phyloP scores from a whole-genome alignment of 2,329 filamentous ascomycete genomes.

The Botrytis byssoidea region DNA sequence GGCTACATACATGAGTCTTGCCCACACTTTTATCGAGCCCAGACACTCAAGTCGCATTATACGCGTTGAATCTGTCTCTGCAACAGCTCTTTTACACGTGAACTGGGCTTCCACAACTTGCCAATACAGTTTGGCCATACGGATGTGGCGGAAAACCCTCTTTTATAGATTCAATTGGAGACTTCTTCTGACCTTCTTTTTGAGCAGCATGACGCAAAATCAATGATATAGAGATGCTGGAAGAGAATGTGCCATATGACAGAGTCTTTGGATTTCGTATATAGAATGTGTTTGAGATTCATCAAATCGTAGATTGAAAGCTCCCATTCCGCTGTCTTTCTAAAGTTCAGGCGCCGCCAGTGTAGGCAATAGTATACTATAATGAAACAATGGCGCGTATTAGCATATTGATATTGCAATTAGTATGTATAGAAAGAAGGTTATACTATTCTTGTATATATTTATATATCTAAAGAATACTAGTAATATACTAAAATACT shows the following conservation, averaged over 20 bases:
- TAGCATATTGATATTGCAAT: too few relatives aligned
- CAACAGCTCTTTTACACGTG: neutral
- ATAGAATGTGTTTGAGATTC: neutral
- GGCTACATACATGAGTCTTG: accelerated
- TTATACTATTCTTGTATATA: too few relatives aligned
- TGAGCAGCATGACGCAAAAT: neutral
- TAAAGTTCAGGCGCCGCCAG: accelerated
- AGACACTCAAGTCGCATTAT: neutral
- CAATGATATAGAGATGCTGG: accelerated
- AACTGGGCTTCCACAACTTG: accelerated
- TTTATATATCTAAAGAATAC: too few relatives aligned
- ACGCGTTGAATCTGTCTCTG: neutral
- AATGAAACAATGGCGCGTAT: too few relatives aligned
- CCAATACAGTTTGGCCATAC: neutral
- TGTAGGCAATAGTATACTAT: too few relatives aligned
- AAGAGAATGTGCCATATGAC: neutral
- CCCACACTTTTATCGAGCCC: neutral
- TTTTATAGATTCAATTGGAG: neutral
- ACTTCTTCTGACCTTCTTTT: neutral
- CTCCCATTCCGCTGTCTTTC: accelerated
- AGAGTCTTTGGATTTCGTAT: neutral
- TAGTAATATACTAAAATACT: too few relatives aligned
- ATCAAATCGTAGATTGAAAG: neutral
- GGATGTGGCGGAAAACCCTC: neutral
- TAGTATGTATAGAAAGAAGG: too few relatives aligned